Evolutionary conservation across 495 filamentous ascomycete genomes (phyloP).

Genomic region (Aspergillus bridgeri): DNA sequence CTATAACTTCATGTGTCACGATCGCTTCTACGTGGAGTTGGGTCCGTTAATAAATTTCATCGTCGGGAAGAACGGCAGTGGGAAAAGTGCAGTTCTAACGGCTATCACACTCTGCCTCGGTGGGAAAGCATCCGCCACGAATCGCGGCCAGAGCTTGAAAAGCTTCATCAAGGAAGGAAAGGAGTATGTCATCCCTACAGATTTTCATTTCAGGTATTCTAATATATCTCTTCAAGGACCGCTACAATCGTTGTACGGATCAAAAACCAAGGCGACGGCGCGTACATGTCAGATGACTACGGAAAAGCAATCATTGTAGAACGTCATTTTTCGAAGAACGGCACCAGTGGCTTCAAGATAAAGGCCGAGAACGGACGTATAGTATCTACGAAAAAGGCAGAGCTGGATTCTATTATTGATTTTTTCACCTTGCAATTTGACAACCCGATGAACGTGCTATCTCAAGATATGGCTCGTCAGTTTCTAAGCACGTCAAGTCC

Average conservation of each 20-base stretch:
- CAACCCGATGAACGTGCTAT: slow-evolving; percentile 96
- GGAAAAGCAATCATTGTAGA: slow-evolving; percentile 87
- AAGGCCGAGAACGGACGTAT: slow-evolving; percentile 68
- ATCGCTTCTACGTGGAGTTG: slow-evolving; percentile 70
- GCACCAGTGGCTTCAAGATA: slow-evolving; percentile 79
- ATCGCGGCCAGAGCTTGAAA: slow-evolving; percentile 87
- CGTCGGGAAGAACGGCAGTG: slow-evolving; percentile 94
- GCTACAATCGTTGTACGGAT: slow-evolving; percentile 70
- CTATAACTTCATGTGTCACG: slow-evolving; percentile 94
- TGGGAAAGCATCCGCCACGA: slow-evolving; percentile 92
- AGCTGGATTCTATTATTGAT: slow-evolving; percentile 92
- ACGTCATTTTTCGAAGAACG: slow-evolving; percentile 76
- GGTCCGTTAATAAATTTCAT: slow-evolving; percentile 97
- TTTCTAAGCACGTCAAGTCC: slow-evolving; percentile 84
- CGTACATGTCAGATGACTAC: slow-evolving; percentile 78
- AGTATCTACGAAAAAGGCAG: slow-evolving; percentile 76
- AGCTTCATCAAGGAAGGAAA: slow-evolving; percentile 88
- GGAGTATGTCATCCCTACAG: slow-evolving; percentile 48
- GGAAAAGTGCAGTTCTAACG: slow-evolving; percentile 97
- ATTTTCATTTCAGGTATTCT: slow-evolving; percentile 23
- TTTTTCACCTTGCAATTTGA: slow-evolving; percentile 92
- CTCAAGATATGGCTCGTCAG: slow-evolving; percentile 90
- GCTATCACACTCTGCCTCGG: slow-evolving; percentile 92
- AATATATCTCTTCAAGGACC: slow-evolving; percentile 17
- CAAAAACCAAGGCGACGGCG: slow-evolving; percentile 82